These are phyloP conservation scores for Rhododendron kiyosumense DNA, from an alignment of 148 eudicot species.

Conservation along the genomic window DNA sequence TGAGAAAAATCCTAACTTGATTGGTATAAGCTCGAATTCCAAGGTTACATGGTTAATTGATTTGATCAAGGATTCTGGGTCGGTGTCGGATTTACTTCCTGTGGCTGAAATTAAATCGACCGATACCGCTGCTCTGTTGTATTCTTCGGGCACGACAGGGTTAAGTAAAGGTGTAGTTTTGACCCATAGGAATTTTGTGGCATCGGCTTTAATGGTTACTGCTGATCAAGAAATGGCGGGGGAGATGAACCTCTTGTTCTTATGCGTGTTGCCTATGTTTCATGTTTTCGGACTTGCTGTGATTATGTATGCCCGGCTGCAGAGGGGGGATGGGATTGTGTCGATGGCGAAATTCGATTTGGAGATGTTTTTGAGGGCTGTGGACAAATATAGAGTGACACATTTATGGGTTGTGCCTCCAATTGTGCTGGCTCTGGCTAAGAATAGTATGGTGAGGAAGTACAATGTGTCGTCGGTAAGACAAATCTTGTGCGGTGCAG, in stretches of 20 bases:
- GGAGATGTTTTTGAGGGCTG: slow-evolving; percentile 45
- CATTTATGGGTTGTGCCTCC: slow-evolving; percentile 84
- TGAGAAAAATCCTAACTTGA: not conserved
- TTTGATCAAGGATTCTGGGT: slow-evolving; percentile 35
- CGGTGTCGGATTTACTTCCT: slow-evolving; percentile 22
- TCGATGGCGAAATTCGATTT: slow-evolving; percentile 55
- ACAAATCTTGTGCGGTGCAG: slow-evolving; percentile 73
- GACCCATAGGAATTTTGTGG: slow-evolving; percentile 60
- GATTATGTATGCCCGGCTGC: slow-evolving; percentile 50
- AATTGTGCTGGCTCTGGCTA: slow-evolving; percentile 63
- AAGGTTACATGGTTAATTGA: slow-evolving; percentile 34
- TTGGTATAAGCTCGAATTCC: not conserved
- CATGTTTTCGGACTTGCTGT: slow-evolving; percentile 70
- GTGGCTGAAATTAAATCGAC: slow-evolving; percentile 23
- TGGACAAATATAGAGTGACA: slow-evolving; percentile 55
- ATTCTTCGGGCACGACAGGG: slow-evolving; percentile 80
- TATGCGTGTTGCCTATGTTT: slow-evolving; percentile 75
- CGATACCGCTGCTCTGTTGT: slow-evolving; percentile 59
- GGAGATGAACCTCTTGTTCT: slow-evolving; percentile 36
- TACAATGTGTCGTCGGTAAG: slow-evolving; percentile 60
- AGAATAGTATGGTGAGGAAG: slow-evolving; percentile 47
- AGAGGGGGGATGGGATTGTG: slow-evolving; percentile 51
- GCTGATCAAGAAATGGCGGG: slow-evolving; percentile 52
- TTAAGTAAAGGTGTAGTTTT: slow-evolving; percentile 64
- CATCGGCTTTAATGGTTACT: slow-evolving; percentile 42